phyloP scores from a whole-genome alignment of 208 protist species.

The Balamuthia mandrillaris region DNA sequence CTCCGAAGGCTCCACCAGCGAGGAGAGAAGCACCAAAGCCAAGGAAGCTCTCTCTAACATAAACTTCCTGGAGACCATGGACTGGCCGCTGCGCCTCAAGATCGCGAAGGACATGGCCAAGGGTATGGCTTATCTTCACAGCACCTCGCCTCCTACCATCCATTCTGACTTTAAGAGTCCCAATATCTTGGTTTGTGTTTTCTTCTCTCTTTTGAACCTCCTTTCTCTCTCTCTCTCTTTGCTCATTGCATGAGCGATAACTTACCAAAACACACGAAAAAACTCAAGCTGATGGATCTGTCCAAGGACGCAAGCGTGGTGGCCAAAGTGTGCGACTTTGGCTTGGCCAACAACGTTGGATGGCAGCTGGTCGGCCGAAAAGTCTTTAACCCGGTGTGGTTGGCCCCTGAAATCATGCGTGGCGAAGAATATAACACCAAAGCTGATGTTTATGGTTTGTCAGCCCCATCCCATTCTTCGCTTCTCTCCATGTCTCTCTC shows the following conservation, averaged over 20 bases:
- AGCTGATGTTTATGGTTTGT: slow-evolving; percentile 8
- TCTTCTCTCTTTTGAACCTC: too few relatives aligned
- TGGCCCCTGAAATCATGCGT: neutral
- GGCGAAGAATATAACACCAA: slow-evolving; percentile 25
- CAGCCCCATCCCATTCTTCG: too few relatives aligned
- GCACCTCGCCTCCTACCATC: slow-evolving; percentile 47
- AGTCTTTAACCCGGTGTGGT: neutral
- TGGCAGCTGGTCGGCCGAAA: neutral
- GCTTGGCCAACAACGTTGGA: neutral
- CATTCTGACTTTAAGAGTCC: slow-evolving; percentile 56
- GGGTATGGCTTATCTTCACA: slow-evolving; percentile 55
- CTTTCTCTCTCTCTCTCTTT: too few relatives aligned
- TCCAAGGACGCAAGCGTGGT: neutral
- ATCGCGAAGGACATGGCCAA: slow-evolving; percentile 56
- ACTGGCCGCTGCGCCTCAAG: slow-evolving; percentile 40
- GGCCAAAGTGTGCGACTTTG: slow-evolving; percentile 22
- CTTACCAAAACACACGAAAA: too few relatives aligned
- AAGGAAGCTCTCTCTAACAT: neutral
- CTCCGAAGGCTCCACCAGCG: too few relatives aligned
- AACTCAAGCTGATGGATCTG: neutral
- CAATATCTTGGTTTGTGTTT: slow-evolving; percentile 54
- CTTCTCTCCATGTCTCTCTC: too few relatives aligned
- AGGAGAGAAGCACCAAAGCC: neutral
- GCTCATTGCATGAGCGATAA: too few relatives aligned
- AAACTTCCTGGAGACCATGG: neutral